Evolutionary conservation across 208 protist species (phyloP), one percentile per base, ranked within the genome.

Genomic region (Trypanosoma caninum): DNA sequence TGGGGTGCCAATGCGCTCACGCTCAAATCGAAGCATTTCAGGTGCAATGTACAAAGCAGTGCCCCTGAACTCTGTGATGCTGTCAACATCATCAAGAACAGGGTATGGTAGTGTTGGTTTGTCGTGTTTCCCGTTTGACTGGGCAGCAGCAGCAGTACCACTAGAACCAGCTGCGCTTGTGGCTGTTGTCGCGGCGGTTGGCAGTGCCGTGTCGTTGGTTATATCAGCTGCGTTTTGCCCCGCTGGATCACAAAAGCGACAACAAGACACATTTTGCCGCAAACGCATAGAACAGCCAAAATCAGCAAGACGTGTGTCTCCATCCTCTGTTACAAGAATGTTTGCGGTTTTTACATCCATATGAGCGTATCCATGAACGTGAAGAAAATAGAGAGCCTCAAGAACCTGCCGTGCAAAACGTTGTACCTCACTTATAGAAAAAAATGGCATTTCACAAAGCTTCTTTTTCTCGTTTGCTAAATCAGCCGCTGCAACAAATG

Each of bases 341-440:
- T 97, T 97, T 0, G 86, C 87, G 14, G 82, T 91, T 65, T 97
- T 97, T 30, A 97, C 77, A 72, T 97, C 92, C 46, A 89, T 74
- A 57, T 97, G 91, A n/a, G 82, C 87, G 58, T 95, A 92, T 44
- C 74, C 55, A 66, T 94, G 69, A 10, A 51, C 25, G 70, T 97
- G 92, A 35, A 97, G 59, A 63, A 96, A 97, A 38, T 62, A 44
- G 7, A 97, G 61, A 8, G 83, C 92, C 30, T 69, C 47, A 10
- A 96, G 59, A 7, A 93, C 84, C 60, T 97, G 80, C 6, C 38
- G 52, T 2, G 76, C 81, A 51, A 92, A 89, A 30, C 74, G 72
- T 50, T 80, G 78, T 9, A 90, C 74, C 59, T 93, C 77, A 18
- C 70, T 50, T 31, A 94, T 76, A 0, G 82, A 68, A 34, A 93